A percentile compares a stretch with the other conserved stretches of the same genome.
These are phyloP conservation scores for Malus hybrid DNA, from an alignment of 331 rosid species.

Conservation along the genomic window DNA sequence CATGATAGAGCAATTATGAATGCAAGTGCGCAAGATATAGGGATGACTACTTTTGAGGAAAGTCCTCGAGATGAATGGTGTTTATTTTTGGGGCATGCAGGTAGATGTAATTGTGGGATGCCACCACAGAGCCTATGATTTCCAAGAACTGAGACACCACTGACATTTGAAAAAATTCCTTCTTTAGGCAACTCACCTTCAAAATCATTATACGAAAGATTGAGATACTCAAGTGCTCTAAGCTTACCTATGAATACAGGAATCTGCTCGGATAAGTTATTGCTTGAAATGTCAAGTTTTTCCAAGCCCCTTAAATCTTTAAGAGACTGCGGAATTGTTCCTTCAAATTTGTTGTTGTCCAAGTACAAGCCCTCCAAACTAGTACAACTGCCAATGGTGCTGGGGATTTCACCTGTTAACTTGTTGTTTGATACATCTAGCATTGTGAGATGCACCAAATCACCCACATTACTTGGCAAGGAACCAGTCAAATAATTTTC, in stretches of 20 bases:
- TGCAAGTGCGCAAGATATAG: neutral
- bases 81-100: neutral
- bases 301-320: neutral
- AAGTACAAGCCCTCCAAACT: neutral
- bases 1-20: neutral
- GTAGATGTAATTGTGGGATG: neutral
- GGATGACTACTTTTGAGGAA: neutral
- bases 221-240: neutral
- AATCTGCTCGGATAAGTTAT: too few species aligned
- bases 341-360: constrained; percentile 2
- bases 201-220: constrained; percentile 22
- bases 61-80: neutral
- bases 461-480: neutral
- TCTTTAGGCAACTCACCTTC: neutral
- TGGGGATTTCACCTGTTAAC: constrained; percentile 1
- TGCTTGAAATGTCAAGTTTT: too few species aligned
- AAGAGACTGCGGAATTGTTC: constrained; percentile 17
- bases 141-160: neutral
- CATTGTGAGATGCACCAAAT: neutral
- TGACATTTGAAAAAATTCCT: neutral
- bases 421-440: constrained; percentile 1
- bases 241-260: too few species aligned
- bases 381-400: neutral
- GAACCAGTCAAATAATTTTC: neutral
- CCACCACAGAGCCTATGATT: neutral